Conservation (phyloP, 208 protist species). For the Acanthamoeba healyi region DNA sequence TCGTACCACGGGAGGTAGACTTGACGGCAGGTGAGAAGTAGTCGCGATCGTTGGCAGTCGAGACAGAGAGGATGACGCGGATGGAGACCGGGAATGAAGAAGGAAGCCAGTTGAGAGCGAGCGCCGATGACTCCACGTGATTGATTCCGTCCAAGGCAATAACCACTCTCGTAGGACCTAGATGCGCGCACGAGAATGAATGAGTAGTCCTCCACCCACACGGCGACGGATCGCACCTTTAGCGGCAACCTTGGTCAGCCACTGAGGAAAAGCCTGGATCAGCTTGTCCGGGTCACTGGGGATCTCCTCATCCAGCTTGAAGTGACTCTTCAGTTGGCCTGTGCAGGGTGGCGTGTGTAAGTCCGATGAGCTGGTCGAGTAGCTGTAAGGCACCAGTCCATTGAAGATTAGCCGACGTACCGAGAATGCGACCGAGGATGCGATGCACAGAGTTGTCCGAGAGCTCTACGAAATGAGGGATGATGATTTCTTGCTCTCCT, state of each 20-base stretch:
- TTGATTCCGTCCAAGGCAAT: slow-evolving; percentile 43
- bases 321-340: slow-evolving; percentile 48
- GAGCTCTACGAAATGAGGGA: slow-evolving; percentile 58
- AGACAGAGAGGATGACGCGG: slow-evolving; percentile 5
- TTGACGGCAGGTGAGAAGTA: background rate
- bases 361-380: background rate
- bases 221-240: background rate
- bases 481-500: slow-evolving; percentile 7
- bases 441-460: slow-evolving; percentile 31
- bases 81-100: slow-evolving; percentile 11
- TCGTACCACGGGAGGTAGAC: background rate
- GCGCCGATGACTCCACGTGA: slow-evolving; percentile 12
- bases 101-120: slow-evolving; percentile 6
- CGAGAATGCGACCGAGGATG: slow-evolving; percentile 37
- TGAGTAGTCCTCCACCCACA: too few relatives aligned
- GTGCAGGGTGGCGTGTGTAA: too few relatives aligned
- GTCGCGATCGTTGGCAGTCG: background rate
- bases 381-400: too few relatives aligned
- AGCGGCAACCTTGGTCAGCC: slow-evolving; percentile 39
- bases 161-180: background rate
- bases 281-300: slow-evolving; percentile 49
- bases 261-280: slow-evolving; percentile 54
- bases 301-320: slow-evolving; percentile 29
- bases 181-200: background rate
- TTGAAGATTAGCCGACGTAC: too few relatives aligned